Percentiles rank a stretch among this genome's conserved stretches.
Evolutionary conservation across 495 filamentous ascomycete species (phyloP).

Genomic region (Neurospora sp.): DNA sequence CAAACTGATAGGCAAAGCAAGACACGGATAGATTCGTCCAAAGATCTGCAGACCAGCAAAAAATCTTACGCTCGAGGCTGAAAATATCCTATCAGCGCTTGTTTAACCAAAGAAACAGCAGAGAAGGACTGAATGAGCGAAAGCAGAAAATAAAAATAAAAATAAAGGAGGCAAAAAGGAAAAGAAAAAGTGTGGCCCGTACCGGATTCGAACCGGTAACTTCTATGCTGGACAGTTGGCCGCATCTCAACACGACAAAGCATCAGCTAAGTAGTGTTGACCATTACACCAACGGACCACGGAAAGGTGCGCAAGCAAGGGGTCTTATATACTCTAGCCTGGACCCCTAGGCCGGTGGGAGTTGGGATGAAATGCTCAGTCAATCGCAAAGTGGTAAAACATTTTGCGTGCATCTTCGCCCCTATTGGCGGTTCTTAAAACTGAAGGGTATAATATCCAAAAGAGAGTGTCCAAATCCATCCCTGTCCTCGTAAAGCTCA

Average conservation of each 20-base stretch:
- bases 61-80: neutral
- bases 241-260: neutral
- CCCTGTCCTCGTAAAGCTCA: neutral
- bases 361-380: neutral
- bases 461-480: neutral
- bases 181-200: neutral
- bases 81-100: neutral
- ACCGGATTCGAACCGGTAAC: neutral
- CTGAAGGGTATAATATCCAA: neutral
- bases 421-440: neutral
- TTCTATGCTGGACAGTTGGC: neutral
- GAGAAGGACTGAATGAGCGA: neutral
- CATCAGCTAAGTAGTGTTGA: neutral
- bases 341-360: neutral
- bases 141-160: too few relatives aligned
- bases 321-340: neutral
- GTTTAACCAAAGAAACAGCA: neutral
- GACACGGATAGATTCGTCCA: neutral
- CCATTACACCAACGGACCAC: neutral
- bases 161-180: neutral
- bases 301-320: neutral
- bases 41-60: neutral
- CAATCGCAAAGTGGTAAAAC: neutral
- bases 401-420: neutral
- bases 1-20: neutral